Evolutionary conservation across 2,329 filamentous ascomycete species (phyloP).

Genomic region (Alternaria conjuncta): DNA sequence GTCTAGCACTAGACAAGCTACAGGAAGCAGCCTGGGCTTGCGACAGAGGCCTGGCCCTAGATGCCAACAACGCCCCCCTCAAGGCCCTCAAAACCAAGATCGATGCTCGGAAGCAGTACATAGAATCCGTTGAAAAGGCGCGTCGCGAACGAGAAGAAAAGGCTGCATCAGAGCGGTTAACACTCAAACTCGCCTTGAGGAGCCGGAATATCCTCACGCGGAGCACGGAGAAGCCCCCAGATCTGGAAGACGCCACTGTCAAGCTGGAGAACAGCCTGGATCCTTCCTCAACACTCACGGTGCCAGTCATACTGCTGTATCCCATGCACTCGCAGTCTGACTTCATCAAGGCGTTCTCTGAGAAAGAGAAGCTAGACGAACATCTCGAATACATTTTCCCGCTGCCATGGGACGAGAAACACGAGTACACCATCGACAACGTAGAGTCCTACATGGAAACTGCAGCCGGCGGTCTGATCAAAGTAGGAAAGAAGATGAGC

Average conservation of each 20-base stretch:
- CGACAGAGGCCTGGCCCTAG: slow-evolving; percentile 73
- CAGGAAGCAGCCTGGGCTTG: slow-evolving; percentile 82
- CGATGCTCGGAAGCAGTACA: slow-evolving; percentile 60
- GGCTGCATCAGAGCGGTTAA: slow-evolving; percentile 62
- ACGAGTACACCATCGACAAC: slow-evolving; percentile 67
- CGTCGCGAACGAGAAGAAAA: slow-evolving; percentile 64
- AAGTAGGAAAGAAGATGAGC: slow-evolving; percentile 84
- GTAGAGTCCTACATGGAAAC: slow-evolving; percentile 95
- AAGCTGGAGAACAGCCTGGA: slow-evolving; percentile 75
- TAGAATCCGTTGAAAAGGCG: slow-evolving; percentile 63
- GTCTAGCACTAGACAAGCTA: slow-evolving; percentile 79
- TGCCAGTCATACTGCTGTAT: slow-evolving; percentile 86
- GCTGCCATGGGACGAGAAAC: slow-evolving; percentile 78
- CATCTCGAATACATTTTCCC: slow-evolving; percentile 88
- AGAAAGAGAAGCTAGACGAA: slow-evolving; percentile 75
- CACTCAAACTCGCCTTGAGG: slow-evolving; percentile 61
- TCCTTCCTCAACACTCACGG: slow-evolving; percentile 71
- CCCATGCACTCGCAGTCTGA: slow-evolving; percentile 82
- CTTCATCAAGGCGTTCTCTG: slow-evolving; percentile 86
- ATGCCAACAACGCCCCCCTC: slow-evolving; percentile 72
- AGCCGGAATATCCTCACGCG: slow-evolving; percentile 74
- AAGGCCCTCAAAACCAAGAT: slow-evolving; percentile 69
- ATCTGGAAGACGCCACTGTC: slow-evolving; percentile 84
- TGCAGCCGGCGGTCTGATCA: slow-evolving; percentile 76
- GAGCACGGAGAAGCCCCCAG: slow-evolving; percentile 73